Base-by-base conservation (phyloP, 2,329 filamentous ascomycete genomes). In the Bipolaris oryzae region DNA sequence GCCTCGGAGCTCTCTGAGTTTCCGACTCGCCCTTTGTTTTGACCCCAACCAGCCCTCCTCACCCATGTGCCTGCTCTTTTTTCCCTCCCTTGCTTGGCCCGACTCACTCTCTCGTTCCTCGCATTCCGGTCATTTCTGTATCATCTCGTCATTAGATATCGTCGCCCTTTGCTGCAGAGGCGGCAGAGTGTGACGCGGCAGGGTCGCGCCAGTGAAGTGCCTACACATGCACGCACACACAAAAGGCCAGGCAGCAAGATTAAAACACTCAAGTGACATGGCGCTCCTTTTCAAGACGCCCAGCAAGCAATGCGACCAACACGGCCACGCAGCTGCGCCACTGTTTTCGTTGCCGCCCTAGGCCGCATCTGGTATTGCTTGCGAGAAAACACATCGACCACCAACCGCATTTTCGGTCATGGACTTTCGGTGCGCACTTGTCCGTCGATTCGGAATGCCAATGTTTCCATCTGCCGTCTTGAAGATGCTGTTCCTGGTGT, bases 171-270 rank as follows among this genome's bases (percentile, higher is more conserved):
- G 25, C 25, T 28, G 25, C 5, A 39, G 16, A 11, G 38, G 10
- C 20, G 18, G 33, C 18, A 39, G 23, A 18, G 4, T 37, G 41
- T 50, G 55, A 51, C 46, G 55, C 58, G 58, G 57, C 63, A 60
- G 63, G 45, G 57, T 63, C 62, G 63, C 63, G 61, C 64, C 59
- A 63, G 60, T 50, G 45, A 63, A 54, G 58, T 50, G 55, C 34
- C 39, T 59, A 20, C 7, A 39, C 7, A 11, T n/a, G 13, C 13
- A 43, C 23, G 23, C 38, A 45, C 45, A 57, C 21, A 34, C 7
- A 23, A 52, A 18, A 54, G 34, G 20, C 44, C 55, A 61, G 60
- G 58, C 58, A 63, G 28, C 58, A 54, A 46, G 39, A 51, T 55
- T 23, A 39, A 20, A 34, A 28, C 31, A 21, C 44, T 41, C 41